Conservation (phyloP, 176 grass and related monocot genomes). For the Phyllostachys edulis region DNA sequence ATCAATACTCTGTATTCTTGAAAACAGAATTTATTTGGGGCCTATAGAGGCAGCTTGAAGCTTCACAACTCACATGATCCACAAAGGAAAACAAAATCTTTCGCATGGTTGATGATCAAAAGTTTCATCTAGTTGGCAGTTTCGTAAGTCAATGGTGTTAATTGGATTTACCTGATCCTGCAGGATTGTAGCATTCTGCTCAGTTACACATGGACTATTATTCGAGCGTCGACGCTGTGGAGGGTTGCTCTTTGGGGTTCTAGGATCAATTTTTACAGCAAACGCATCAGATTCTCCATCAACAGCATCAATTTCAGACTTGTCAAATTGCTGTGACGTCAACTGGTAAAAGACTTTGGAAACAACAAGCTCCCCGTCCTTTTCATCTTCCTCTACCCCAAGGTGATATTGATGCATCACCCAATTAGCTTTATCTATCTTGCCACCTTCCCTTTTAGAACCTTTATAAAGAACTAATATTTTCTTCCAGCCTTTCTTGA, state of each 20-base stretch:
- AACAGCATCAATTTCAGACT: constrained; percentile 12
- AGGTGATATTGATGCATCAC: constrained; percentile 88
- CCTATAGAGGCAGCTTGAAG: not conserved
- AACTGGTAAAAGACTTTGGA: constrained; percentile 72
- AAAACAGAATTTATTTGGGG: not conserved
- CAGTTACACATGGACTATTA: constrained; percentile 32
- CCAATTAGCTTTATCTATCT: constrained; percentile 52
- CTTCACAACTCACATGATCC: not conserved
- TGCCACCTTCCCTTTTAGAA: constrained; percentile 11
- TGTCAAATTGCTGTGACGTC: constrained; percentile 15
- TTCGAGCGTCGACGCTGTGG: constrained; percentile 35
- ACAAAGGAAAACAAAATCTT: not conserved
- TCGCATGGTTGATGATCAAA: not conserved
- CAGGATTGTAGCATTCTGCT: constrained; percentile 7
- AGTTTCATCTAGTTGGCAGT: not conserved
- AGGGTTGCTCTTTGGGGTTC: constrained; percentile 50
- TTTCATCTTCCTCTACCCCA: constrained; percentile 55
- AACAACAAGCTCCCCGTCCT: constrained; percentile 54
- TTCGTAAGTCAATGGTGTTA: not conserved
- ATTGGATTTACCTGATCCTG: constrained; percentile 49
- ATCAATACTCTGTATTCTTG: not conserved
- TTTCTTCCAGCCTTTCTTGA: constrained; percentile 77
- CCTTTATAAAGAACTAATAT: constrained; percentile 73
- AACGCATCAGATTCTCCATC: constrained; percentile 9
- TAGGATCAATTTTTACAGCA: constrained; percentile 46